Base-by-base conservation (phyloP, 2,329 filamentous ascomycete species). In the Bipolaris cookei region DNA sequence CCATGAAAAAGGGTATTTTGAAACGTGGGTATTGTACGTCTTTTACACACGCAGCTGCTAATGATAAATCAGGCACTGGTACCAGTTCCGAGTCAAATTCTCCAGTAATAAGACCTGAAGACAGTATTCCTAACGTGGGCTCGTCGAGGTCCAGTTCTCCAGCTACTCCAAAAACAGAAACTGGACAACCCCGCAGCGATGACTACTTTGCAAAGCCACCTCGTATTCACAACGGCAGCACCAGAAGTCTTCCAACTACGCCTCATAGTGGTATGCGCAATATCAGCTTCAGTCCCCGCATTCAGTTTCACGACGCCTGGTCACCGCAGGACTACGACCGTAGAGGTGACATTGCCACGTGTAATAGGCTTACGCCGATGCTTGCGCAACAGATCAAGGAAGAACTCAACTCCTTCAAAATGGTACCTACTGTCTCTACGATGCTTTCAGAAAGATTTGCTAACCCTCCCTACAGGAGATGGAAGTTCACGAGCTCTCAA, bases 311-410 rank as follows among this genome's bases (percentile, higher is more conserved):
- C 75, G 95, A 99, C 72, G 98, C 93, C 6, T 99, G 93, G 92
- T 92, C 93, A 2, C 91, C 89, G 72, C 90, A 90, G 68, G 95
- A 99, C 76, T 99, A 99, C 73, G 95, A 99, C 76, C 90, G 95
- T 61, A 88, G 95, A 51, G 95, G 95, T 52, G 95, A 99, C 59
- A 90, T 98, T 79, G 93, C 95, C 10, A 99, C 95, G 1, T 99
- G 95, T 86, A 99, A 99, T 75, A 91, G 94, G 65, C 83, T 99
- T 66, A 99, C 95, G 46, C 95, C 95, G 11, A 93, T 97, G 85
- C 86, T 99, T 62, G 95, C 95, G 43, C 95, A 99, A 80, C 95
- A 99, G 78, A 99, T 99, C 80, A 98, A 98, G 80, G 95, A 99
- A 80, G 95, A 99, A 81, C 86, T 99, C 68, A 99, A 99, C 80